Conservation (phyloP, 441 rosid genomes). For the Adansonia gregorii region DNA sequence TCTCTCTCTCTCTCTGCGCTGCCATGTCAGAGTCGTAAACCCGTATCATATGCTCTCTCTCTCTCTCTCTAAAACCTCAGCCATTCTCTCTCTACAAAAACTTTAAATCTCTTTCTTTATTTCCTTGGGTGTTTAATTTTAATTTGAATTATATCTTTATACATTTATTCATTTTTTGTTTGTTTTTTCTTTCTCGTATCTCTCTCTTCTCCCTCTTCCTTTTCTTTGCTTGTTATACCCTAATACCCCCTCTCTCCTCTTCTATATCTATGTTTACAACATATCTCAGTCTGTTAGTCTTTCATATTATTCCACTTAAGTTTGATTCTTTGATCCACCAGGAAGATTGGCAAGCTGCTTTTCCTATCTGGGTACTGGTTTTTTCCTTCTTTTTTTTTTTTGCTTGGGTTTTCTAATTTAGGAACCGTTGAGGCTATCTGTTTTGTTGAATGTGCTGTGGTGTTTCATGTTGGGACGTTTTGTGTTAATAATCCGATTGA, state of each 20-base stretch:
- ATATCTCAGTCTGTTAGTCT: conserved; percentile 31
- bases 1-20: conserved; percentile 46
- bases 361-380: conserved; percentile 32
- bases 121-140: neutral
- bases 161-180: conserved; percentile 25
- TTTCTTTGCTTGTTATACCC: conserved; percentile 44
- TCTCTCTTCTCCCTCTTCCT: conserved; percentile 32
- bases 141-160: conserved; percentile 28
- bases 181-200: conserved; percentile 40
- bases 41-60: conserved; percentile 62
- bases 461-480: conserved; percentile 29
- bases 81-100: conserved; percentile 30
- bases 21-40: conserved; percentile 82
- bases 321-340: conserved; percentile 38
- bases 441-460: conserved; percentile 26
- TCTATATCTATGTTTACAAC: conserved; percentile 31
- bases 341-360: conserved; percentile 49
- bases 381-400: conserved; percentile 26
- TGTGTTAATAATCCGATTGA: conserved; percentile 33
- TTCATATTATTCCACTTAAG: conserved; percentile 26
- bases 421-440: conserved; percentile 38
- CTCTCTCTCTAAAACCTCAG: conserved; percentile 26
- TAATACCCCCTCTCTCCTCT: conserved; percentile 35
- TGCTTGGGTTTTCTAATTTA: conserved; percentile 30
- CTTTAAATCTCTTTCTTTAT: neutral